Base-by-base conservation (phyloP, 192 early-diverging fungal species). In the Mortierella claussenii region DNA sequence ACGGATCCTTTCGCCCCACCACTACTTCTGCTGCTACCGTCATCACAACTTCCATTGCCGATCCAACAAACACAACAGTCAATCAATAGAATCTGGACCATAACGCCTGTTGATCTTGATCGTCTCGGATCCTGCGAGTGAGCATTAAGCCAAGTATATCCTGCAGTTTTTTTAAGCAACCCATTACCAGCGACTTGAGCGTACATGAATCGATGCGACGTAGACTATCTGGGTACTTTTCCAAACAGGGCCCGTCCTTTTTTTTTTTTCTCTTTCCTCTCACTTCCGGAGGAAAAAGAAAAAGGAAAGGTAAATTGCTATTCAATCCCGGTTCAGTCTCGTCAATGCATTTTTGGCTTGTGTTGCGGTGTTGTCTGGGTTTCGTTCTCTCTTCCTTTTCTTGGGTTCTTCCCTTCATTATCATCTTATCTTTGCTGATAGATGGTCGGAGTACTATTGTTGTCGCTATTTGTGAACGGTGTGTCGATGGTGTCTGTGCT, bases 381-480 rank as follows among this genome's bases (percentile, higher is more conserved):
- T 47, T 47, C 45, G 45, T 6, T 47, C 15, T 6, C 32, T 33
- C n/a, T 47, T 47, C 45, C 10, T 6, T 47, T 5, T 6, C 32
- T 33, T 30, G 28, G 27, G 27, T 10, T 40, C 37, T 40, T 24
- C 47, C 23, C 23, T 24, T 49, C 5, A 9, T 5, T 53, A 30
- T 17, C 32, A 55, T 55, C 54, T 55, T 55, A 55, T 55, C 54
- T 55, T 55, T 55, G 15, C 30, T 53, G 50, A 53, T 51, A 26
- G 30, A 53, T 31, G 31, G 34, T 55, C 54, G 54, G 54, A 55
- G 54, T 55, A 40, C 54, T 21, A 55, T 55, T 55, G 17, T 53
- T 18, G 47, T 30, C 4, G 11, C 27, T 3, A 26, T 12, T 26
- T 51, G 20, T 9, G 4, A 51, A 27, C 11, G 24, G 20, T 28